Evolutionary conservation across 352 stramenopile species (phyloP), one percentile per base, ranked within the genome.

Genomic region (Phytophthora constricta): DNA sequence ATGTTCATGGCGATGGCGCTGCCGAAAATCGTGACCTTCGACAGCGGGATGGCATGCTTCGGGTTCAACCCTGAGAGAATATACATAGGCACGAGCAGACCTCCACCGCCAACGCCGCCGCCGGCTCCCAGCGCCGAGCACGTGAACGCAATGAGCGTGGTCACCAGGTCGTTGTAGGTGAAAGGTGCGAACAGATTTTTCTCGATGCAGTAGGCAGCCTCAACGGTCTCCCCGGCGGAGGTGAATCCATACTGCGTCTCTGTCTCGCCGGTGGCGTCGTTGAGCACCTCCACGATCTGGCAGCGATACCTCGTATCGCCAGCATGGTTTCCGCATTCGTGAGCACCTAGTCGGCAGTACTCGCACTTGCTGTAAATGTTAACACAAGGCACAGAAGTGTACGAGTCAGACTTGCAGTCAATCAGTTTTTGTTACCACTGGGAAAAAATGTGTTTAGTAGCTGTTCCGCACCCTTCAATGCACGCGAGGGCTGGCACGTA

Each of bases 1-100:
- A 97, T 25, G 54, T 94, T 98, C 70, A 98, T 99, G 20, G 95
- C 97, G 23, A 98, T 75, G 4, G 96, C 94, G 28, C 95, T 97
- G 59, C 96, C 97, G 58, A 99, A 97, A 42, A 99, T 98, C 17
- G 96, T 99, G 43, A 98, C 89, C 59, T 99, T 99, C 19, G 87
- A 98, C 17, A 99, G 74, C 27, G 97, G 95, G 54, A 99, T 98
- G n/a, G 97, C 97, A 57, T 97, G 89, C 67, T 99, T 99, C 17
- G 96, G 82, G 8, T 80, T 87, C 8, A 94, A 47, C 0, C 90
- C 87, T 31, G 98, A 86, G 4, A 98, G 79, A 61, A 99, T 99
- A 77, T 98, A 99, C 60, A 98, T 90, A 1, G 97, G 96, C 22
- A 99, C 96, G 2, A 99, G 79, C 37, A 99, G 93, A 5, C 96